These are phyloP conservation scores for Aureobasidium sp. DNA, from an alignment of 2,329 filamentous ascomycete genomes.

Conservation along the genomic window DNA sequence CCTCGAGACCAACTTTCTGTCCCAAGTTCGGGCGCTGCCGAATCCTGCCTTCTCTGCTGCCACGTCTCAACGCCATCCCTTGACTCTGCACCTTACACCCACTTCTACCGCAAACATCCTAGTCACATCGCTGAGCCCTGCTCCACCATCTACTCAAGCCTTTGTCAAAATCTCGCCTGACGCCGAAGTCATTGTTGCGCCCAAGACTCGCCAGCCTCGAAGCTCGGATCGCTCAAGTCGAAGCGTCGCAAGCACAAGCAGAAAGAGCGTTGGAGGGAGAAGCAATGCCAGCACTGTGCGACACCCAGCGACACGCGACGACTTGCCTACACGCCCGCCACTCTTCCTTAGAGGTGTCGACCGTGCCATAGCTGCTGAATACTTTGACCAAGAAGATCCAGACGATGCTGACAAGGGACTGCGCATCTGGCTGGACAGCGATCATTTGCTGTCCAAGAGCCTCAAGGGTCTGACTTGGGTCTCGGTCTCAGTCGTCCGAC, in stretches of 20 bases:
- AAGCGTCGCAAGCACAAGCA: constrained; percentile 73
- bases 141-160: constrained; percentile 57
- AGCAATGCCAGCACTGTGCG: constrained; percentile 67
- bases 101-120: constrained; percentile 92
- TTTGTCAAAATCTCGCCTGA: constrained; percentile 93
- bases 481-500: constrained; percentile 77
- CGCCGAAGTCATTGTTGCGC: constrained; percentile 94
- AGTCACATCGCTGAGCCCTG: constrained; percentile 74
- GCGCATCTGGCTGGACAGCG: constrained; percentile 77
- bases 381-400: constrained; percentile 55
- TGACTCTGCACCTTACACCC: constrained; percentile 88
- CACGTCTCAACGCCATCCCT: constrained; percentile 58
- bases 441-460: constrained; percentile 63
- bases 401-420: constrained; percentile 53
- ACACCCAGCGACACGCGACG: constrained; percentile 51
- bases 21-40: constrained; percentile 86
- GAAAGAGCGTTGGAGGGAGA: constrained; percentile 63
- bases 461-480: constrained; percentile 73
- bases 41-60: constrained; percentile 61
- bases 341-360: constrained; percentile 79
- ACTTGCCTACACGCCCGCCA: constrained; percentile 56
- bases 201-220: constrained; percentile 70
- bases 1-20: constrained; percentile 84
- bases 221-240: constrained; percentile 63
- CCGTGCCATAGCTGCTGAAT: constrained; percentile 60